Evolutionary conservation across 2,329 filamentous ascomycete species (phyloP), one percentile per base, ranked within the genome.

Genomic region (Colletotrichum eremochloae): DNA sequence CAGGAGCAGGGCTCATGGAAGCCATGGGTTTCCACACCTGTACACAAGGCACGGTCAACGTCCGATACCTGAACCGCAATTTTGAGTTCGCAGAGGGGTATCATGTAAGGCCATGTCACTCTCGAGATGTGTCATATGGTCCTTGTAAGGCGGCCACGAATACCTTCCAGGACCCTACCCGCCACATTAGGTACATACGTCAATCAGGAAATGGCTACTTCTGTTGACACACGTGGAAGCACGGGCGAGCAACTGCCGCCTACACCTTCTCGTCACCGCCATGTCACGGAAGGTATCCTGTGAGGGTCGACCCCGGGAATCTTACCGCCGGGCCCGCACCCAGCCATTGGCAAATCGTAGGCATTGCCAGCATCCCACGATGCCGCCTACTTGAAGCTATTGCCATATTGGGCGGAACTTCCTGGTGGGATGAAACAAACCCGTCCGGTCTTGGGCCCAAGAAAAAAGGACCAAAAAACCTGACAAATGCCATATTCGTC

Each of bases 21-120:
- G 55, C 55, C 62, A 58, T 48, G 58, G 65, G 53, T 40, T 50
- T 42, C 33, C 33, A 71, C 36, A 55, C 50, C 24, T 55, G 50
- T 52, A 57, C 56, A 52, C 50, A 63, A 53, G 69, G 69, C 53
- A 63, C 62, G 50, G 65, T 68, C 50, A 68, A 48, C 58, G 38
- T 52, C 68, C 68, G 68, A 60, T 63, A 63, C 58, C 38, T 38
- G 66, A 72, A 72, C 69, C 55, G 66, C 69, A 60, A 60, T 64
- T 72, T 69, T 69, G 60, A 63, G 60, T 72, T 72, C 63, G n/a
- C 18, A 55, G 69, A 64, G 69, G 64, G 69, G 66, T 64, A 60
- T 60, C 66, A 69, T 67, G 60, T 57, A 64, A n/a, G 50, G 36
- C 61, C 33, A 72, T 64, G 55, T 55, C 60, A 69, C 53, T 69